Evolutionary conservation across 768 basidiomycete species (phyloP).

Genomic region (Phylloporus rhodoxanthus): DNA sequence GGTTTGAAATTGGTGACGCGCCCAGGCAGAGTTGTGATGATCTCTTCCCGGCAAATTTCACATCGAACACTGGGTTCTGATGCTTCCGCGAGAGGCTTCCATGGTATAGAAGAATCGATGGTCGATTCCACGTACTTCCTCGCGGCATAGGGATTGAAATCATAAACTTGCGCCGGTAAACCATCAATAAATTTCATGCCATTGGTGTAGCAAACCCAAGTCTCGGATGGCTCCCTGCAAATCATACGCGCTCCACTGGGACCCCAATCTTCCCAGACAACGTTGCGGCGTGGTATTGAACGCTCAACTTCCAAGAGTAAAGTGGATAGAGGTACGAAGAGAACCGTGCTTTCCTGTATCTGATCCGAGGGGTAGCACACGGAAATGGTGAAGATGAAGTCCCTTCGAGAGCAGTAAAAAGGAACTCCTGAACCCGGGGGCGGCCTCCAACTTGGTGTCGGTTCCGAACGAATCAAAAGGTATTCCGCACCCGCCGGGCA

Average conservation of each 20-base stretch:
- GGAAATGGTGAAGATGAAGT: constrained; percentile 32
- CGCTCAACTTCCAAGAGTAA: constrained; percentile 22
- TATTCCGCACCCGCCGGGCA: constrained; percentile 12
- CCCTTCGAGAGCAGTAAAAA: constrained; percentile 19
- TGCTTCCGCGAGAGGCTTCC: constrained; percentile 16
- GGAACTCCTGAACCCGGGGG: constrained; percentile 10
- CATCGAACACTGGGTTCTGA: constrained; percentile 7
- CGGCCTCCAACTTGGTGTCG: constrained; percentile 24
- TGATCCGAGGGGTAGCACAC: constrained; percentile 12
- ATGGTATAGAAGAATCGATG: constrained; percentile 4
- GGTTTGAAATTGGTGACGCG: constrained; percentile 18
- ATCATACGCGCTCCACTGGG: constrained; percentile 28
- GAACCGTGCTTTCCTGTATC: constrained; percentile 13
- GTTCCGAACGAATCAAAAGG: constrained; percentile 31
- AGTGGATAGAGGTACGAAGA: constrained; percentile 31
- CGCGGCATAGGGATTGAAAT: constrained; percentile 29
- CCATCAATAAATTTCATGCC: constrained; percentile 31
- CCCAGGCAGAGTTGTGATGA: constrained; percentile 28
- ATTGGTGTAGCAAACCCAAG: constrained; percentile 34
- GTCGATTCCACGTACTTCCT: constrained; percentile 12
- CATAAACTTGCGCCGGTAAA: constrained; percentile 26
- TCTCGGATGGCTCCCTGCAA: constrained; percentile 21
- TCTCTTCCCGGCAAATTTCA: constrained; percentile 17
- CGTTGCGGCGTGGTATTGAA: constrained; percentile 3
- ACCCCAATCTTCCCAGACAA: constrained; percentile 32